Base-by-base conservation (phyloP, 176 grass and related monocot species). In the Leersia perrieri region DNA sequence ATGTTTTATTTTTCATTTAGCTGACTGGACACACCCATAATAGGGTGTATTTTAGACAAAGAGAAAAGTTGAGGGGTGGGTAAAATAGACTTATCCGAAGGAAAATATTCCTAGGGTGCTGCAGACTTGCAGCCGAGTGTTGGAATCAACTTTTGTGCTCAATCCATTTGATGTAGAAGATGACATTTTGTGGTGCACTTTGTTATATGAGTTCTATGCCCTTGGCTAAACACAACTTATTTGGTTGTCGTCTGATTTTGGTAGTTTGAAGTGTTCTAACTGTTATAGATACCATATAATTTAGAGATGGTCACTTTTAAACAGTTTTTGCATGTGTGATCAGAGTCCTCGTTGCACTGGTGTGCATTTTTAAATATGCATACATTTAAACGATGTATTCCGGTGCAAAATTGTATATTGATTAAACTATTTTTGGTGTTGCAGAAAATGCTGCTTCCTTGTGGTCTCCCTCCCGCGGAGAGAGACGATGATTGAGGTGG, bases 381-480 rank as follows among this genome's bases (percentile, higher is more conserved):
- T 7, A 22, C 30, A 7, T 7, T 57, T 62, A 18, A 40, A 63
- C 6, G 20, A 33, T 55, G 4, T 33, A 35, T 20, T 34, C n/a
- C 28, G 11, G 15, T 31, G 0, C 25, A 28, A 35, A 74, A 12
- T 74, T 77, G 27, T 38, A 41, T 41, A 41, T 41, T 25, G 13
- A 47, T 32, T 2, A 25, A 25, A 26, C 9, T 23, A 14, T 73
- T 32, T 76, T 27, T 86, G 26, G 70, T 60, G 13, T 82, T 65
- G 27, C 72, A 93, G 91, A 93, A 93, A 93, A 93, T 93, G 88
- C 74, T 90, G 45, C 84, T 90, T 61, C 91, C 84, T 3, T 90
- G 84, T 16, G 73, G 87, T 9, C 88, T 89, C 58, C 88, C 81
- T 82, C 91, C 91, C 2, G n/a, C n/a, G n/a, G 81, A 83, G 81